These are phyloP conservation scores for Polygonum maritimum DNA, from an alignment of 148 eudicot species.

Conservation along the genomic window DNA sequence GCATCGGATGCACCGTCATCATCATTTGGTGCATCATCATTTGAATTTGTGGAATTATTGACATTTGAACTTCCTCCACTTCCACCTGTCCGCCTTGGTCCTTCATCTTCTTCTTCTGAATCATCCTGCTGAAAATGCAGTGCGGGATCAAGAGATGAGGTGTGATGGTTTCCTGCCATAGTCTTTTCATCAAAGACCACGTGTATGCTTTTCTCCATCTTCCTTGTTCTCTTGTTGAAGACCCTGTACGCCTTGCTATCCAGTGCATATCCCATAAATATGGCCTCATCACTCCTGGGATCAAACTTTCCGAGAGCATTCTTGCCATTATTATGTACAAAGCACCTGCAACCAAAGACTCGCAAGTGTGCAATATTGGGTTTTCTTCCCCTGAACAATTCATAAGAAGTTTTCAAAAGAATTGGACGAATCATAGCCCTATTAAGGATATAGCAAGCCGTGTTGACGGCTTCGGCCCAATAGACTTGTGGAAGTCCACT, in stretches of 20 bases:
- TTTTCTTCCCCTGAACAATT: not conserved
- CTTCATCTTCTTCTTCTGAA: no score
- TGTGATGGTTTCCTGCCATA: no score
- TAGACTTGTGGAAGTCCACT: not conserved
- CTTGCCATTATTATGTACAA: not conserved
- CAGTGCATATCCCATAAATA: not conserved
- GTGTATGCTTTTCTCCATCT: constrained; percentile 13
- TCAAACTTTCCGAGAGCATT: not conserved
- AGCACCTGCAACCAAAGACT: not conserved
- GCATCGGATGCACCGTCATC: no score
- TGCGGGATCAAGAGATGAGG: no score
- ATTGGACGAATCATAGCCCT: not conserved
- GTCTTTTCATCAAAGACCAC: not conserved
- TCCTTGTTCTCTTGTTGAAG: not conserved
- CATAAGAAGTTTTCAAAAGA: not conserved
- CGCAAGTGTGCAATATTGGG: not conserved
- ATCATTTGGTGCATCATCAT: no score
- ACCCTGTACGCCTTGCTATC: not conserved
- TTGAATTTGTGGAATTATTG: no score
- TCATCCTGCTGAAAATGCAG: no score
- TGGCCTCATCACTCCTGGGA: not conserved
- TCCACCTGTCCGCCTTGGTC: no score
- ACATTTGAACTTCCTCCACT: no score
- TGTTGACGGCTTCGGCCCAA: no score
- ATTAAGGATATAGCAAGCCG: not conserved